phyloP scores from a whole-genome alignment of 2,329 filamentous ascomycete genomes.

The Leptographium wingfieldii region DNA sequence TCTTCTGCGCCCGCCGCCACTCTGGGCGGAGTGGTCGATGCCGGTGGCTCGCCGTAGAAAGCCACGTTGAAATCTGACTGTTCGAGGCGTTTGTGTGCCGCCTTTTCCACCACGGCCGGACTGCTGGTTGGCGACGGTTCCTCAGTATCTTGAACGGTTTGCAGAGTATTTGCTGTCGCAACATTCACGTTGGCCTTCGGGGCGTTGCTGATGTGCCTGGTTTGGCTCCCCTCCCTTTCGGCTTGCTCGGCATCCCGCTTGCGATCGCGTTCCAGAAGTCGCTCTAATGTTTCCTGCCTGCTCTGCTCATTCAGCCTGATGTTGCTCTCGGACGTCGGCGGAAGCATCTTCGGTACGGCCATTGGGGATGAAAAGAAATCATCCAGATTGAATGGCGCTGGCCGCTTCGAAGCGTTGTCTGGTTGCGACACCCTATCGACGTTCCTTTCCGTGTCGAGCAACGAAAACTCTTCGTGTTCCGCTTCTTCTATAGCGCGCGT shows the following conservation, averaged over 20 bases:
- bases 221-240: background rate
- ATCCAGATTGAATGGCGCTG: conserved; percentile 6
- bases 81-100: background rate
- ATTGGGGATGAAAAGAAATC: conserved; percentile 46
- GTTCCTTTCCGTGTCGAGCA: conserved; percentile 21
- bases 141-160: background rate
- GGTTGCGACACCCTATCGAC: background rate
- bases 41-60: background rate
- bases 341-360: conserved; percentile 20
- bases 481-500: background rate
- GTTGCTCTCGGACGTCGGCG: conserved; percentile 8
- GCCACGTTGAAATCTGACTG: background rate
- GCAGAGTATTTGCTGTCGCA: background rate
- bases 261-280: conserved; percentile 3
- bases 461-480: conserved; percentile 33
- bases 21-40: background rate
- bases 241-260: background rate
- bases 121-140: background rate
- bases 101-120: background rate
- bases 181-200: background rate
- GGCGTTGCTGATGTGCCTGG: background rate
- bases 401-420: background rate
- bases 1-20: background rate
- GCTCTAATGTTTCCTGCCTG: conserved; percentile 4
- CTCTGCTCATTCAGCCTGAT: conserved; percentile 9